These are phyloP conservation scores for Sisymbrium irio DNA, from an alignment of 345 rosid genomes.

Conservation along the genomic window DNA sequence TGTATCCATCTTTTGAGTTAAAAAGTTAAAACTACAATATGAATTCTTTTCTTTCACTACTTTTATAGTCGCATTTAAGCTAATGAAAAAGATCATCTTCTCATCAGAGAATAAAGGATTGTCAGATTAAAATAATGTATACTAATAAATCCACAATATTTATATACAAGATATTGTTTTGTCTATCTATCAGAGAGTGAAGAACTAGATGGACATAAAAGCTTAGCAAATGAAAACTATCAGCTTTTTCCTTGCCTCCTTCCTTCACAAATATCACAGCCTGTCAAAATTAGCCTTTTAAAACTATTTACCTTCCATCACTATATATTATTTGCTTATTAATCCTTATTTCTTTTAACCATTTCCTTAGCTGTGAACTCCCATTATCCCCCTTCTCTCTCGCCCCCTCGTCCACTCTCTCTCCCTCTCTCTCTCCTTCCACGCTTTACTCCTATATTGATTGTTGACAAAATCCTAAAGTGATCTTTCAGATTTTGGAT, in stretches of 20 bases:
- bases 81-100: not conserved
- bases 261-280: slow-evolving; percentile 54
- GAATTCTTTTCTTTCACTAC: not conserved
- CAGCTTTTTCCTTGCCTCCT: slow-evolving; percentile 41
- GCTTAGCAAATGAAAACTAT: slow-evolving; percentile 16
- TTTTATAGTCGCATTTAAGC: not conserved
- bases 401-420: not conserved
- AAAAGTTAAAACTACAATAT: not conserved
- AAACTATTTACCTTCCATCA: slow-evolving; percentile 37
- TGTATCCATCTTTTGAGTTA: not conserved
- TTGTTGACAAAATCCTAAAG: slow-evolving; percentile 16
- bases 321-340: slow-evolving; percentile 30
- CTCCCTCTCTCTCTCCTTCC: slow-evolving; percentile 16
- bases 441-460: slow-evolving; percentile 23
- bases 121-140: not conserved
- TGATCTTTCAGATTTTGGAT: slow-evolving; percentile 37
- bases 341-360: slow-evolving; percentile 15
- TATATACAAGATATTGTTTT: not conserved
- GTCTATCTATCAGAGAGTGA: slow-evolving; percentile 20
- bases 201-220: slow-evolving; percentile 28
- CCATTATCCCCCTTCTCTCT: not conserved
- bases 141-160: not conserved
- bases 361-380: slow-evolving; percentile 28
- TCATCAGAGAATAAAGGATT: not conserved
- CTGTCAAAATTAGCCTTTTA: slow-evolving; percentile 72